Percentiles rank a stretch among this genome's conserved stretches.
phyloP scores from a whole-genome alignment of 169 alveolate species.

The Sarcocystis neurona region DNA sequence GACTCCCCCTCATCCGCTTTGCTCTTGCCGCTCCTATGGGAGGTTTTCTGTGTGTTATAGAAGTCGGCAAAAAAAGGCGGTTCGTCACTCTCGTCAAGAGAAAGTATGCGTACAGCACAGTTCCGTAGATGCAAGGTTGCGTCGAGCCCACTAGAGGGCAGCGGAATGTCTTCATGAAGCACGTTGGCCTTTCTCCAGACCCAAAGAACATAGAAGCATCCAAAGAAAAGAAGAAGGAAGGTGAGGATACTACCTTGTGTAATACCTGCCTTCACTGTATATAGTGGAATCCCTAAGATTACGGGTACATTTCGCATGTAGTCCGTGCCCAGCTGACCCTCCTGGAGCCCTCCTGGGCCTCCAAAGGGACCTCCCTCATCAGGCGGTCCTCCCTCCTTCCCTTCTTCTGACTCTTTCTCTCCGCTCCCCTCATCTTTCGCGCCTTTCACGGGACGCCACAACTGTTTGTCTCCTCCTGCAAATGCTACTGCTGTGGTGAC shows the following conservation, averaged over 20 bases:
- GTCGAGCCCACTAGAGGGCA: conserved; percentile 10
- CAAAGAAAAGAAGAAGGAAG: not conserved
- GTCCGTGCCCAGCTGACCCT: conserved; percentile 67
- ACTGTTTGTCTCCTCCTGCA: not conserved
- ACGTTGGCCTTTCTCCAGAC: conserved; percentile 16
- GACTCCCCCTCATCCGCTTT: too few species aligned
- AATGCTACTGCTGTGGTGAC: not conserved
- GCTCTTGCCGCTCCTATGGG: too few species aligned
- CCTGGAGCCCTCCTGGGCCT: not conserved
- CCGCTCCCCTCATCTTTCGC: not conserved
- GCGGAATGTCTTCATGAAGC: not conserved
- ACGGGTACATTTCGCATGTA: conserved; percentile 64
- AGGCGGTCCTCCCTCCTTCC: not conserved
- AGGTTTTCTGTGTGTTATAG: too few species aligned
- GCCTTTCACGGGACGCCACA: not conserved
- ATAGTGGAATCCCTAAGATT: conserved; percentile 55
- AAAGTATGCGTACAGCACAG: conserved; percentile 35
- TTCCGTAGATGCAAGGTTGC: conserved; percentile 32
- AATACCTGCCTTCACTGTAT: conserved; percentile 14
- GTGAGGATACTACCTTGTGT: conserved; percentile 31
- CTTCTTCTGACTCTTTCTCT: not conserved
- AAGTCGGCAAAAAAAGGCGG: too few species aligned
- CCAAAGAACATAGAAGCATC: not conserved
- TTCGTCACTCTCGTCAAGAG: not conserved
- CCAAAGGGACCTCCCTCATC: not conserved